Base-by-base conservation (phyloP, 1,284 basidiomycete genomes). In the Ganoderma resinaceum region DNA sequence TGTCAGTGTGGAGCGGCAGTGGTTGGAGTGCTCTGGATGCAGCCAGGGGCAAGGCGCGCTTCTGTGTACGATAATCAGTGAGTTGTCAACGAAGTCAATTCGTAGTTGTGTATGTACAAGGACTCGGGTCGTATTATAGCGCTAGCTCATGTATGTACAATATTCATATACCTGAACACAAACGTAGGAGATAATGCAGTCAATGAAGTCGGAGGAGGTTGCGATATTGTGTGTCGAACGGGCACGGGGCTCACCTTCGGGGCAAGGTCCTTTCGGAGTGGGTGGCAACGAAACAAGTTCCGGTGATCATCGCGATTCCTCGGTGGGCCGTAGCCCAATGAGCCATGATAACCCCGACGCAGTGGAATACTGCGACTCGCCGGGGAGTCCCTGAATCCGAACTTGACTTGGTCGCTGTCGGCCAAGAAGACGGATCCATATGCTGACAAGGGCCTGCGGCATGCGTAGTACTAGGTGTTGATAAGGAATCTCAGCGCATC, bases 141-240 rank as follows among this genome's bases (percentile, higher is more conserved):
- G 46, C 61, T 67, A 67, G 61, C 37, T 57, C 61, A 53, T 40
- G 26, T 46, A 67, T 55, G 52, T 67, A 67, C 61, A 60, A 31
- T 67, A 67, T 53, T n/a, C 61, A 61, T 66, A 63, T 49, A 55
- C 52, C 52, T 55, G 52, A 29, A 55, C 35, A 46, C 42, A 38
- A 58, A 31, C 33, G 33, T 18, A 37, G 35, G 12, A 31, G 18
- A 59, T 61, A 61, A 61, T 40, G 20, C 7, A n/a, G 6, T 18
- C 33, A 61, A 43, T 29, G 23, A 14, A 23, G 20, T 42, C n/a
- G 16, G 40, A 42, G 20, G 40, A 42, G 16, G 40, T 42, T 43
- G 42, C 42, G 42, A 43, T 43, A 43, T n/a, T 18, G 11, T 18
- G 40, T 18, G 40, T 42, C 20, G 40, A 18, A 0, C 11, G 37